Conservation (phyloP, 768 basidiomycete genomes). For the Pisolithus microcarpus region DNA sequence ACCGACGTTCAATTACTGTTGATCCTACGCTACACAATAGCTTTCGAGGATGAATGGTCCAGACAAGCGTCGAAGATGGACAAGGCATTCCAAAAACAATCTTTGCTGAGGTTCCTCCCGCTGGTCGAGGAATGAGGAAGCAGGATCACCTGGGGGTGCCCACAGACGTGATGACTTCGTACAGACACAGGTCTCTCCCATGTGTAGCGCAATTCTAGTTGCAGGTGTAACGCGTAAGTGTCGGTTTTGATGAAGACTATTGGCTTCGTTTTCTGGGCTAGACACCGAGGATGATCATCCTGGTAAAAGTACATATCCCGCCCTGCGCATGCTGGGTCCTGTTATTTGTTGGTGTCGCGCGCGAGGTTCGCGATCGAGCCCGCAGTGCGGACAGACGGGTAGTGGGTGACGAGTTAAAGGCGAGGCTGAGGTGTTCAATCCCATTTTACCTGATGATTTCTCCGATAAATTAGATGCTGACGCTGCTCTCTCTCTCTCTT, state of each 20-base stretch:
- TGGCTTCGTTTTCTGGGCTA: conserved; percentile 9
- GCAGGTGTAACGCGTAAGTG: conserved; percentile 23
- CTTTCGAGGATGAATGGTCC: conserved; percentile 65
- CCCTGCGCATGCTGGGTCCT: conserved; percentile 15
- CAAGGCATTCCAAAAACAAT: conserved; percentile 78
- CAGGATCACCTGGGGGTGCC: conserved; percentile 87
- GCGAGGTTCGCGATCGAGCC: conserved; percentile 20
- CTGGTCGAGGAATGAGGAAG: conserved; percentile 85
- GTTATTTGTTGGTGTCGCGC: conserved; percentile 16
- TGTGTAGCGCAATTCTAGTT: not conserved
- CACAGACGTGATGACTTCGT: conserved; percentile 32
- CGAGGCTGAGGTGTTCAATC: conserved; percentile 66
- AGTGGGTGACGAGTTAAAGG: conserved; percentile 77
- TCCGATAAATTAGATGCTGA: conserved; percentile 1
- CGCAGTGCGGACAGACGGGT: conserved; percentile 40
- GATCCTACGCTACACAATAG: conserved; percentile 39
- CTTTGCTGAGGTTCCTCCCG: conserved; percentile 85
- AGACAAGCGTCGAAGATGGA: conserved; percentile 83
- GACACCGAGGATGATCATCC: conserved; percentile 69
- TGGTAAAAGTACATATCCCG: conserved; percentile 86
- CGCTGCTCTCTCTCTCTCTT: not conserved
- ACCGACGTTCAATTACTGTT: conserved; percentile 81
- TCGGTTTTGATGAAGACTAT: conserved; percentile 5
- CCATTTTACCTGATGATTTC: not conserved
- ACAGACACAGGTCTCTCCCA: not conserved